These are phyloP conservation scores for Dichotomopilus funicola DNA, from an alignment of 2,329 filamentous ascomycete species.

Conservation along the genomic window DNA sequence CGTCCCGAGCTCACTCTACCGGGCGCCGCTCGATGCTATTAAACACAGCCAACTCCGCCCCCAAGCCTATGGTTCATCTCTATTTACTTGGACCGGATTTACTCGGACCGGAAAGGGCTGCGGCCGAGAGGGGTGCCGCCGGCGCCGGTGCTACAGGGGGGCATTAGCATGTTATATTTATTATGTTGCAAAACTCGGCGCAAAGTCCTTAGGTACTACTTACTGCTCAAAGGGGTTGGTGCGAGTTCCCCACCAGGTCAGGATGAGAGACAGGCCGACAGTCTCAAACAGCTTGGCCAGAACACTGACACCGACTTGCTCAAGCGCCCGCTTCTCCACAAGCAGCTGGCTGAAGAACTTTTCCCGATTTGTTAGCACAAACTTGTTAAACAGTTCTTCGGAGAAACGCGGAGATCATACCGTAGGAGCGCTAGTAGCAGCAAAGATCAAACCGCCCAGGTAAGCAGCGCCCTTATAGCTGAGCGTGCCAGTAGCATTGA, in stretches of 20 bases:
- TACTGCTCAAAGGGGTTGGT: slow-evolving; percentile 83
- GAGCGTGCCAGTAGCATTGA: slow-evolving; percentile 91
- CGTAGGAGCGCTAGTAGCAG: slow-evolving; percentile 78
- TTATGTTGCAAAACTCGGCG: not conserved
- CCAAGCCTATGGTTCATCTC: not conserved
- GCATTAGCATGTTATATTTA: slow-evolving; percentile 6
- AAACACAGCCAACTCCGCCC: slow-evolving; percentile 4
- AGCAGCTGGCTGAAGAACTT: slow-evolving; percentile 83
- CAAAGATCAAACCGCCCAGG: slow-evolving; percentile 84
- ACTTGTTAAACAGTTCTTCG: not conserved
- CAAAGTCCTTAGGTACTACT: slow-evolving; percentile 6
- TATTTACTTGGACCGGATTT: slow-evolving; percentile 23
- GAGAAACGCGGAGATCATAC: slow-evolving; percentile 47
- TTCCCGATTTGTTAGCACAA: slow-evolving; percentile 11
- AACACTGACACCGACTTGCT: slow-evolving; percentile 80
- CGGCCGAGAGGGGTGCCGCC: slow-evolving; percentile 23
- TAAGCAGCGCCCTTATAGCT: slow-evolving; percentile 97
- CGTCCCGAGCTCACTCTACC: slow-evolving; percentile 15
- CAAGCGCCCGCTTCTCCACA: slow-evolving; percentile 84
- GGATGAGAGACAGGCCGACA: slow-evolving; percentile 80
- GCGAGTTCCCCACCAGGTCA: slow-evolving; percentile 96
- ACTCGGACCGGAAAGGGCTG: slow-evolving; percentile 25
- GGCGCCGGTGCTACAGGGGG: slow-evolving; percentile 15
- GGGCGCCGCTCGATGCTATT: slow-evolving; percentile 9
- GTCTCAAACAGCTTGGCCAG: slow-evolving; percentile 87